These are phyloP conservation scores for Cercospora brassicicola DNA, from an alignment of 2,329 filamentous ascomycete species.

Conservation along the genomic window DNA sequence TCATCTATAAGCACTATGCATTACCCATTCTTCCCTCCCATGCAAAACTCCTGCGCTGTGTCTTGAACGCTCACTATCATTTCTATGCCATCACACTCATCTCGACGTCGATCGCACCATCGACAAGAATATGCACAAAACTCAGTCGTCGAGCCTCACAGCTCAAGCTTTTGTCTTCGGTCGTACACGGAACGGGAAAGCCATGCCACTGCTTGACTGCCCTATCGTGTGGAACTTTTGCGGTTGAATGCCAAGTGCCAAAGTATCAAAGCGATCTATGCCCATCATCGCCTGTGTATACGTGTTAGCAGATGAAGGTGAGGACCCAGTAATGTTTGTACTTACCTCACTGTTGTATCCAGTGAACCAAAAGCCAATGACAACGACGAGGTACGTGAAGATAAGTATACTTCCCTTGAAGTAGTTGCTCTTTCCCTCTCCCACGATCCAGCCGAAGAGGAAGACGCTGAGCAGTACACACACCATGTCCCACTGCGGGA, in stretches of 20 bases:
- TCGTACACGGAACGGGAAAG: slow-evolving; percentile 9
- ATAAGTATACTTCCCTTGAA: slow-evolving; percentile 98
- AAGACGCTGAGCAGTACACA: slow-evolving; percentile 96
- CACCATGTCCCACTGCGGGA: slow-evolving; percentile 99
- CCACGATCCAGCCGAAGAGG: slow-evolving; percentile 93
- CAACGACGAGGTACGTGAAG: slow-evolving; percentile 86
- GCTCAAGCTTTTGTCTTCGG: not conserved
- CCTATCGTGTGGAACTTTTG: slow-evolving; percentile 27
- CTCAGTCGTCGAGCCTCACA: not conserved
- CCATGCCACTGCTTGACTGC: slow-evolving; percentile 22
- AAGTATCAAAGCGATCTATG: slow-evolving; percentile 30
- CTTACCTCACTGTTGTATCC: slow-evolving; percentile 57
- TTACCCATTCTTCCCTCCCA: not conserved
- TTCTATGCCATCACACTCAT: not conserved
- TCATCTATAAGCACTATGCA: not conserved
- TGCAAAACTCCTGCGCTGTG: not conserved
- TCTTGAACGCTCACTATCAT: not conserved
- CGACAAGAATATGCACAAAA: not conserved
- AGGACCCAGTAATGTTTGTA: not conserved
- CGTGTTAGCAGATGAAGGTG: slow-evolving; percentile 8
- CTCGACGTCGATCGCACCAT: not conserved
- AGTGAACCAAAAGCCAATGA: slow-evolving; percentile 88
- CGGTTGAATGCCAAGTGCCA: slow-evolving; percentile 24
- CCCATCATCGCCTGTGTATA: slow-evolving; percentile 28
- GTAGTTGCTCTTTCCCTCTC: slow-evolving; percentile 99